Base-by-base conservation (phyloP, 2,329 filamentous ascomycete species). In the Mollisia scopiformis region DNA sequence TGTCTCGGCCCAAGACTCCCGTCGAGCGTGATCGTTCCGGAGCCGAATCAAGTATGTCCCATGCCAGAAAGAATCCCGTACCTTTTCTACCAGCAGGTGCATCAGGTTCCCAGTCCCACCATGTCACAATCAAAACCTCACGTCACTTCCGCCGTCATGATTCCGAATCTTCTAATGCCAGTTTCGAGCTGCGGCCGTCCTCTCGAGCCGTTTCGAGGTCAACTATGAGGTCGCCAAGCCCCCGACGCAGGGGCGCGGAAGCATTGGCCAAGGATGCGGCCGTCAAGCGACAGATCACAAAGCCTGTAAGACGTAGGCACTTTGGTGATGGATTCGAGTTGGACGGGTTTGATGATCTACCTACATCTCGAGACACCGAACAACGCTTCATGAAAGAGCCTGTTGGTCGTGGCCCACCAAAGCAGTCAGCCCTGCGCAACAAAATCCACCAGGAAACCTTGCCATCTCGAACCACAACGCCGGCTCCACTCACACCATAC, bases 271-370 rank as follows among this genome's bases (percentile, higher is more conserved):
- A 73, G 56, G 75, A 76, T 63, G 82, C 84, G 57, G 80, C 83
- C 53, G 78, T 82, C 6, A 90, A 89, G 80, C 86, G 89, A 66
- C 88, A 89, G 50, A 78, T 96, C 61, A 93, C 85, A 64, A 90
- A 88, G 73, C 92, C 92, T 2, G 82, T 85, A 35, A 82, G 87
- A 41, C 81, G 82, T 62, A 84, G 88, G 49, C 87, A 91, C 69
- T 99, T 96, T 77, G 95, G 95, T 13, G 92, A 97, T 74, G 95
- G 95, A 16, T 90, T 89, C 62, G 95, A 99, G 75, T 82, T 99
- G 33, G 94, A 98, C 68, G 88, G 85, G 2, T 98, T 99, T 73
- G 95, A 99, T 73, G 95, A 99, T 75, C 79, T 99, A 58, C 94
- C 94, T 1, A 98, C 93, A 0, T 97, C 93, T 16, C 87, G 84